Percentiles rank a stretch among this genome's conserved stretches.
These are phyloP conservation scores for Kodamaea sagamina DNA, from an alignment of 805 yeast genomes.

Conservation along the genomic window DNA sequence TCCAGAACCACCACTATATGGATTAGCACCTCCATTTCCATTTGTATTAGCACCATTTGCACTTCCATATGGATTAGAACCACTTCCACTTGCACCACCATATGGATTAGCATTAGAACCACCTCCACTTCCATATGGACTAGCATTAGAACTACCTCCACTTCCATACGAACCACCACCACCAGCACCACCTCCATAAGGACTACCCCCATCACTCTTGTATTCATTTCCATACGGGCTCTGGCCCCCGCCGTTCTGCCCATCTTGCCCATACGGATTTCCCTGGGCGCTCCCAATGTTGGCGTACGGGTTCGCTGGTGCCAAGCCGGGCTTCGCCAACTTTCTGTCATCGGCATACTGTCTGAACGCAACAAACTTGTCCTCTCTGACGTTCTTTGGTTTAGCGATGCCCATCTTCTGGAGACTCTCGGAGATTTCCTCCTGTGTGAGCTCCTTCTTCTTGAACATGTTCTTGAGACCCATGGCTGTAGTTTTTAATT, in stretches of 20 bases:
- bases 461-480: conserved; percentile 48
- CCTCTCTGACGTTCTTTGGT: conserved; percentile 33
- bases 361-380: conserved; percentile 53
- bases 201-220: conserved; percentile 2
- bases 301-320: conserved; percentile 46
- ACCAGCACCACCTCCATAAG: conserved; percentile 2
- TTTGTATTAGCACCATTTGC: neutral
- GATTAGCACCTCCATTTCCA: conserved; percentile 10
- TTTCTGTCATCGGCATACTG: conserved; percentile 49
- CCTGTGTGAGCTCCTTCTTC: conserved; percentile 52
- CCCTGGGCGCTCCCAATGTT: conserved; percentile 20
- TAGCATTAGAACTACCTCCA: conserved; percentile 3
- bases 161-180: neutral
- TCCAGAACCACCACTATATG: conserved; percentile 1
- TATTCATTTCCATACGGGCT: conserved; percentile 6
- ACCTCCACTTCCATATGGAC: conserved; percentile 11
- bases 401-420: conserved; percentile 28
- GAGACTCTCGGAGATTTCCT: conserved; percentile 39
- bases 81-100: conserved; percentile 9
- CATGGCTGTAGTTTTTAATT: conserved; percentile 26
- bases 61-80: conserved; percentile 6
- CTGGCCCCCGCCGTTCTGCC: neutral
- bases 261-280: conserved; percentile 11
- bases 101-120: neutral
- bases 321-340: conserved; percentile 34